Evolutionary conservation across 495 filamentous ascomycete genomes (phyloP).

Genomic region (Xylaria longipes): DNA sequence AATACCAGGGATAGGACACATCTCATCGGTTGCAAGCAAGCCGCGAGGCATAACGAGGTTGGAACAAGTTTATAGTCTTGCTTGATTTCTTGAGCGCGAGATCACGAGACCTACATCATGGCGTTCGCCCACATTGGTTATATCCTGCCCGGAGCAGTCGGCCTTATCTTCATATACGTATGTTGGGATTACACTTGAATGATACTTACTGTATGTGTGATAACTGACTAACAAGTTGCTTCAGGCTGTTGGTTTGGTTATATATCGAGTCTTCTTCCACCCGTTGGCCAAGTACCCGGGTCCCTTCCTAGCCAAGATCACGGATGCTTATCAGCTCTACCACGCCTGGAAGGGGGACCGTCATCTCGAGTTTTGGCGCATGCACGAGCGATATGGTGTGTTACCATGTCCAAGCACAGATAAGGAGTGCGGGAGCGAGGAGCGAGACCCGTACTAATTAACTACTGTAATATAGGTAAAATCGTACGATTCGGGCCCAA

Average conservation of each 20-base stretch:
- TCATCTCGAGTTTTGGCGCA: slow-evolving; percentile 63
- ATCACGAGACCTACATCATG: neutral
- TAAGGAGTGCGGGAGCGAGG: neutral
- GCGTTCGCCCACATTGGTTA: slow-evolving; percentile 11
- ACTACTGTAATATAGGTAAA: slow-evolving; percentile 39
- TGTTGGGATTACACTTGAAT: neutral
- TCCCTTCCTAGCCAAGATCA: slow-evolving; percentile 63
- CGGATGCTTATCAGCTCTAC: slow-evolving; percentile 61
- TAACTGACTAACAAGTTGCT: slow-evolving; percentile 23
- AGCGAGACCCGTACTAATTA: neutral
- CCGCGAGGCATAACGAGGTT: neutral
- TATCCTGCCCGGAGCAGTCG: slow-evolving; percentile 22
- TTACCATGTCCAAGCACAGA: neutral
- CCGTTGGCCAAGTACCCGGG: slow-evolving; percentile 72
- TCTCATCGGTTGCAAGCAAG: neutral
- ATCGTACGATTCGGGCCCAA: slow-evolving; percentile 68
- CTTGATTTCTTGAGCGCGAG: neutral
- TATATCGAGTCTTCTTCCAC: slow-evolving; percentile 66
- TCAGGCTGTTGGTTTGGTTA: slow-evolving; percentile 36
- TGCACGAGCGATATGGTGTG: slow-evolving; percentile 64
- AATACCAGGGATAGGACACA: neutral
- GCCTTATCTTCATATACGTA: slow-evolving; percentile 34
- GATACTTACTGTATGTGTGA: neutral
- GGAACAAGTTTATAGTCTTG: neutral
- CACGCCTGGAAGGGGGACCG: slow-evolving; percentile 65